Conservation (phyloP, 2,329 filamentous ascomycete genomes). For the Ophiocordyceps australis region DNA sequence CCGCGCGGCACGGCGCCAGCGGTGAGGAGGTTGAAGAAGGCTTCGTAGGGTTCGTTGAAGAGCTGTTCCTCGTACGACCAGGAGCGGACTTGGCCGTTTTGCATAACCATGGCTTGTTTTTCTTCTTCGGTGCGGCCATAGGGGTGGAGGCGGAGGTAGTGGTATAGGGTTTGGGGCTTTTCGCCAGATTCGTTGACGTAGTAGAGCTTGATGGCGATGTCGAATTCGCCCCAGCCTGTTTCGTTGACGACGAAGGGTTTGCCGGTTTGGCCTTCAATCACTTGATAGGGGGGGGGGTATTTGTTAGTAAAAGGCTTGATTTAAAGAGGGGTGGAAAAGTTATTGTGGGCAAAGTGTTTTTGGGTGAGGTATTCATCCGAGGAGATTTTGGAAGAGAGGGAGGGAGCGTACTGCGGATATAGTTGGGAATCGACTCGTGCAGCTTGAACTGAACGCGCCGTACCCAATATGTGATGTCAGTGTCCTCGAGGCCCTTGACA, state of each 20-base stretch:
- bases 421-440: conserved; percentile 90
- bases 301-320: no score
- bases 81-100: conserved; percentile 47
- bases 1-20: conserved; percentile 41
- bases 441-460: conserved; percentile 97
- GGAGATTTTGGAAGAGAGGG: background rate
- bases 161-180: conserved; percentile 91
- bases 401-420: conserved; percentile 47
- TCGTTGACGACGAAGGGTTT: conserved; percentile 69
- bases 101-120: conserved; percentile 38
- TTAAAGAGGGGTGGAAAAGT: no score
- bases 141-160: conserved; percentile 78
- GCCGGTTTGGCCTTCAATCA: conserved; percentile 53
- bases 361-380: background rate
- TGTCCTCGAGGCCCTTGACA: conserved; percentile 75
- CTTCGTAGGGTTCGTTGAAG: conserved; percentile 92
- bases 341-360: no score
- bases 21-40: conserved; percentile 78
- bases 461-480: conserved; percentile 88
- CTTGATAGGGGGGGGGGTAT: conserved; percentile 10
- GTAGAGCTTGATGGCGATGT: conserved; percentile 87
- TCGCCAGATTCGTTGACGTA: conserved; percentile 77
- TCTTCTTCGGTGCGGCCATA: conserved; percentile 70
- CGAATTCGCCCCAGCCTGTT: conserved; percentile 96
- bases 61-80: conserved; percentile 88